Conservation (phyloP, 108 stramenopile species). For the Cyclotella atomus region DNA sequence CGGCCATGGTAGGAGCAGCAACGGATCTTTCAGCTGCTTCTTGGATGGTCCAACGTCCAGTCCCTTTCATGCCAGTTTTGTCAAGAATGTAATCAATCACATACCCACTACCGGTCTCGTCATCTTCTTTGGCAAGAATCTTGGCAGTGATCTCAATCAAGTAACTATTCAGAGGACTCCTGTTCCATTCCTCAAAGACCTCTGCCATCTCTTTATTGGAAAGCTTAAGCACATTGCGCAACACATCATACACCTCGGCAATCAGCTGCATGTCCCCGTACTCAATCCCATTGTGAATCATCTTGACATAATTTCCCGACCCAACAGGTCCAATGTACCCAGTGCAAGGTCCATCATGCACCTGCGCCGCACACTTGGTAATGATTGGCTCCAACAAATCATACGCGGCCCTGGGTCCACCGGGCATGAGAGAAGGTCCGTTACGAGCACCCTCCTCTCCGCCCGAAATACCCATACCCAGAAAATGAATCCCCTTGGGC, state of each 20-base stretch:
- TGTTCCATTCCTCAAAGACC: constrained; percentile 94
- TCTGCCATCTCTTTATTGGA: constrained; percentile 93
- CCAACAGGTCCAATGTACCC: constrained; percentile 95
- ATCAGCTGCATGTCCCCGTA: constrained; percentile 99
- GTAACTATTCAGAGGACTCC: constrained; percentile 86
- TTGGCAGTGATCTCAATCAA: constrained; percentile 97
- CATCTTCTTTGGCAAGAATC: constrained; percentile 90
- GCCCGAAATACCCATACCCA: constrained; percentile 99
- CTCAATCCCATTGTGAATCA: constrained; percentile 99
- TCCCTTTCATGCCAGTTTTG: constrained; percentile 99
- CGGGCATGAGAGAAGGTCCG: constrained; percentile 98
- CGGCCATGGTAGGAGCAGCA: constrained; percentile 95
- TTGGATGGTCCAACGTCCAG: constrained; percentile 98
- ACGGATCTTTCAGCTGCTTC: constrained; percentile 97
- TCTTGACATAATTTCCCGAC: constrained; percentile 97
- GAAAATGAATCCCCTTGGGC: constrained; percentile 89
- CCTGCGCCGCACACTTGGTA: constrained; percentile 93
- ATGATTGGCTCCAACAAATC: constrained; percentile 95
- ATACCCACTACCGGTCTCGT: constrained; percentile 72
- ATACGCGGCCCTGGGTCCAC: constrained; percentile 94
- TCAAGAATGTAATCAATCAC: constrained; percentile 94
- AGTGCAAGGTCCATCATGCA: constrained; percentile 92
- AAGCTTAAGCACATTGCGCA: constrained; percentile 84
- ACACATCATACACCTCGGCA: constrained; percentile 95
- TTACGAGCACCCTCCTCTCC: constrained; percentile 99